These are phyloP conservation scores for Arthroderma sp. DNA, from an alignment of 2,329 filamentous ascomycete genomes.

Conservation along the genomic window DNA sequence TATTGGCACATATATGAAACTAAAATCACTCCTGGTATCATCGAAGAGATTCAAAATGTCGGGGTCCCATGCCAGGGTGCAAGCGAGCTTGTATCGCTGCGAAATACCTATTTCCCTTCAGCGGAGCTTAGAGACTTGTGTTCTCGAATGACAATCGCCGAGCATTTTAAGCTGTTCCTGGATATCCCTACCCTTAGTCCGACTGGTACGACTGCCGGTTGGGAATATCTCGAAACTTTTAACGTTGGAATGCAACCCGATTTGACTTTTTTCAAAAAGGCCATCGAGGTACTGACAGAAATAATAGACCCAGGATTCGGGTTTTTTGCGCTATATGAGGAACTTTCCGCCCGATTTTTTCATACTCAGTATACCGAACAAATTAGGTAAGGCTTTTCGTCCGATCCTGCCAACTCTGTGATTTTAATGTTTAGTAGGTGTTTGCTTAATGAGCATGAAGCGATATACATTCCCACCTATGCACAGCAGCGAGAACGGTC, in stretches of 20 bases:
- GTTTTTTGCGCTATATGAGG: background rate
- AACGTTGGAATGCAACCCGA: background rate
- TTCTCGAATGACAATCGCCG: background rate
- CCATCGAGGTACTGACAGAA: background rate
- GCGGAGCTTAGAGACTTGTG: background rate
- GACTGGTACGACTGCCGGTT: background rate
- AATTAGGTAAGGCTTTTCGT: too few species aligned
- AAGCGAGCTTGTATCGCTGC: background rate
- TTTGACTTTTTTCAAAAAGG: background rate
- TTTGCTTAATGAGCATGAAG: background rate
- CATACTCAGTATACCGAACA: too few species aligned
- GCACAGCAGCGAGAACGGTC: background rate
- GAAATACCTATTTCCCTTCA: background rate
- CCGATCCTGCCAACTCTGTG: background rate
- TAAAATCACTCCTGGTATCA: background rate
- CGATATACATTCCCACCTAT: background rate
- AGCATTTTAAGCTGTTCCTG: background rate
- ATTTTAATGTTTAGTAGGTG: background rate
- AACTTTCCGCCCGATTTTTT: background rate
- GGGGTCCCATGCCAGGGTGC: background rate
- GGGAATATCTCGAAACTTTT: background rate
- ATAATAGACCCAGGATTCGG: background rate
- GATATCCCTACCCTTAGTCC: background rate
- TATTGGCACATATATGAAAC: background rate
- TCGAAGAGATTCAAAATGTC: background rate